Conservation (phyloP, 1,139 yeast genomes). For the Lodderomyces jiufengensis region DNA sequence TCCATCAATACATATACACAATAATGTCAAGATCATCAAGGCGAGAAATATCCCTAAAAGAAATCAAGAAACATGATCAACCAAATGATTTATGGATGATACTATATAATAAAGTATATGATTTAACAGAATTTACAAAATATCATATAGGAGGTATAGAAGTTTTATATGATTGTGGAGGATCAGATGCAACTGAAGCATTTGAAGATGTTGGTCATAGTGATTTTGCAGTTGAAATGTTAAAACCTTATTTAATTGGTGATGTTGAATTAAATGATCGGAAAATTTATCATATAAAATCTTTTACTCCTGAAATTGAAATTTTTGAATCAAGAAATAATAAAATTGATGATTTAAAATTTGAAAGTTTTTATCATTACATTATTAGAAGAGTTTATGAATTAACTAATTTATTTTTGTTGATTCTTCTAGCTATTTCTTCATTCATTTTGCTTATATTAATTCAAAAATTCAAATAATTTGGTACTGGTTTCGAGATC, state of each 20-base stretch:
- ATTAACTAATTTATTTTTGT: conserved; percentile 16
- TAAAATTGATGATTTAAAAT: not conserved
- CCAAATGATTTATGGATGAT: conserved; percentile 64
- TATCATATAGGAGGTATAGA: conserved; percentile 72
- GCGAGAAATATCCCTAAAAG: conserved; percentile 20
- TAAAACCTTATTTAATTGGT: conserved; percentile 37
- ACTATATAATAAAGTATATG: conserved; percentile 59
- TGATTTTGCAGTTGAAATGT: conserved; percentile 39
- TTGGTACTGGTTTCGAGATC: too few species aligned
- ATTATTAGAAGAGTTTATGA: conserved; percentile 7
- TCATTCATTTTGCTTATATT: conserved; percentile 25
- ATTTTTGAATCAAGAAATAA: not conserved
- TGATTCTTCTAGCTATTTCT: conserved; percentile 23
- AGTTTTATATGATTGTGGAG: conserved; percentile 65
- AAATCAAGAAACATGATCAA: conserved; percentile 44
- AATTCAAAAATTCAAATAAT: conserved; percentile 32
- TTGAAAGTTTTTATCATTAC: not conserved
- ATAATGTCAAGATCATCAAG: conserved; percentile 4
- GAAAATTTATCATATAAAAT: not conserved
- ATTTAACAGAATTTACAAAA: conserved; percentile 46
- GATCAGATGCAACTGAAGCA: conserved; percentile 66
- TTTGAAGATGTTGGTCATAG: conserved; percentile 54
- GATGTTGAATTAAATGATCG: conserved; percentile 12
- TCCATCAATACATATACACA: not conserved
- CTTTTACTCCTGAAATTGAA: too few species aligned